These are phyloP conservation scores for Croton setiger DNA, from an alignment of 441 rosid species.

Conservation along the genomic window DNA sequence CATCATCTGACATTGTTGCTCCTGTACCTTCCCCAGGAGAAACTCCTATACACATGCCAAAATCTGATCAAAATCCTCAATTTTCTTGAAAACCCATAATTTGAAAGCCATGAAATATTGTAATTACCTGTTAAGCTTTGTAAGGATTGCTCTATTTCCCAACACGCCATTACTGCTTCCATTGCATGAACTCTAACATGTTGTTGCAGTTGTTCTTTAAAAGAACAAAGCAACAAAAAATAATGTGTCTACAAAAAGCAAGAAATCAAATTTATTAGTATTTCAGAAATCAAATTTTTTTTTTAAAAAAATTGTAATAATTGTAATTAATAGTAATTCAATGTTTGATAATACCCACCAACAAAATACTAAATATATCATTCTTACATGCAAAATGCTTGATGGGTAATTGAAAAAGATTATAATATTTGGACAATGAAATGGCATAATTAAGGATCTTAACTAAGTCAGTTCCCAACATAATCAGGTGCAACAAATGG, in stretches of 20 bases:
- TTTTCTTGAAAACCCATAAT: neutral
- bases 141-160: conserved; percentile 98
- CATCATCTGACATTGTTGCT: conserved; percentile 99
- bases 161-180: conserved; percentile 99
- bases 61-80: neutral
- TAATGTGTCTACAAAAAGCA: conserved; percentile 73
- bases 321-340: neutral
- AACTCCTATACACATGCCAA: conserved; percentile 56
- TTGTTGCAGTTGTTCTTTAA: conserved; percentile 97
- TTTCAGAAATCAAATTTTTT: too few relatives aligned
- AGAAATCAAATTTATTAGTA: conserved; percentile 2
- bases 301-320: too few relatives aligned
- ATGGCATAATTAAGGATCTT: neutral
- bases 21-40: conserved; percentile 96
- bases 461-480: neutral
- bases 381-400: too few relatives aligned
- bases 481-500: neutral
- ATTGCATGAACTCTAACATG: conserved; percentile 99
- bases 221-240: conserved; percentile 88
- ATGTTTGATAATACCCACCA: neutral
- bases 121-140: conserved; percentile 88
- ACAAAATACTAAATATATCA: too few relatives aligned
- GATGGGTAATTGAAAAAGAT: neutral
- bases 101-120: neutral
- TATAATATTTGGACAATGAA: neutral